phyloP scores from a whole-genome alignment of 169 alveolate species.

The Theileria parva region DNA sequence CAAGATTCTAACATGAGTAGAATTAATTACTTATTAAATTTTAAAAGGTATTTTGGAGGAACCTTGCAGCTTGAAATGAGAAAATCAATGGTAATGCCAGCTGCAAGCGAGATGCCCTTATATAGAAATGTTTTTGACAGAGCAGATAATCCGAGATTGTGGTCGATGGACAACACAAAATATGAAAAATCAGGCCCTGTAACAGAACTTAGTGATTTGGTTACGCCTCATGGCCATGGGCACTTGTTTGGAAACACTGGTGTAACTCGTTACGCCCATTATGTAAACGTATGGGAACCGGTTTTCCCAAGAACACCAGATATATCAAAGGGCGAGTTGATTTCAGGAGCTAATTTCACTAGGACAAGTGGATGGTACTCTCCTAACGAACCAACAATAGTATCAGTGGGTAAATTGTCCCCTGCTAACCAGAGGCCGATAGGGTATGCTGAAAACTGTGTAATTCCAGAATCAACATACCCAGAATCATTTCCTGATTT shows the following conservation, averaged over 20 bases:
- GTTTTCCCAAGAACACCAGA: conserved; percentile 85
- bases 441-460: conserved; percentile 82
- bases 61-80: conserved; percentile 70
- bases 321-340: conserved; percentile 79
- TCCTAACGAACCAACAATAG: conserved; percentile 86
- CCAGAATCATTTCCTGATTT: conserved; percentile 85
- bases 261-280: conserved; percentile 80
- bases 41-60: conserved; percentile 65
- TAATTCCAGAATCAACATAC: conserved; percentile 79
- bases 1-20: conserved; percentile 30
- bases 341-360: conserved; percentile 85
- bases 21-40: conserved; percentile 15
- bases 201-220: conserved; percentile 71
- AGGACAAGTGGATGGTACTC: conserved; percentile 85
- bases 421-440: conserved; percentile 87
- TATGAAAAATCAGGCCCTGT: conserved; percentile 56
- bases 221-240: conserved; percentile 80
- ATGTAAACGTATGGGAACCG: conserved; percentile 85
- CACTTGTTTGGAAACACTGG: conserved; percentile 72
- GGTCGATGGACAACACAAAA: conserved; percentile 76
- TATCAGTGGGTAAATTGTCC: conserved; percentile 79
- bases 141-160: conserved; percentile 81
- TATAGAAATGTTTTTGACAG: conserved; percentile 82
- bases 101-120: conserved; percentile 83
- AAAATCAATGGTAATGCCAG: conserved; percentile 70